Base-by-base conservation (phyloP, 2,329 filamentous ascomycete species). In the Chaetomiaceae sp. region DNA sequence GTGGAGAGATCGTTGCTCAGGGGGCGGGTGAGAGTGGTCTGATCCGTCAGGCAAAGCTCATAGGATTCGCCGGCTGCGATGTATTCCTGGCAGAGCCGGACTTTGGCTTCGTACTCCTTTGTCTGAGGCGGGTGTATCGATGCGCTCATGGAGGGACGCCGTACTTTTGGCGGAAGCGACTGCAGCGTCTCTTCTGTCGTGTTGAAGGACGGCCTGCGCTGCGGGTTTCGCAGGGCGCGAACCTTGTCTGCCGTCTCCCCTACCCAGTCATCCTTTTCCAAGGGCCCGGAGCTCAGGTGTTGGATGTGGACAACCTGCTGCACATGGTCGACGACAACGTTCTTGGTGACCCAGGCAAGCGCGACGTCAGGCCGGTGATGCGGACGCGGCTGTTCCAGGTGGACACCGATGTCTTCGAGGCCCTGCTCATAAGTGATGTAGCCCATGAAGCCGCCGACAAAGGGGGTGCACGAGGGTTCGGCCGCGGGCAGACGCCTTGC, bases 361-460 rank as follows among this genome's bases (percentile, higher is more conserved):
- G 82, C 87, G 19, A 92, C 71, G 64, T 95, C 89, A 0, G 88
- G 84, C 10, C 79, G 72, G 33, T 67, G 60, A 49, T 76, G 69
- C 2, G 63, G 62, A 10, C 65, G 60, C 3, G 62, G 57, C n/a
- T 60, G 57, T 2, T 67, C 57, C 9, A 68, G 47, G 1, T 56
- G 17, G 19, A 86, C 71, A 44, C 72, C 67, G 48, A 83, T 82
- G 16, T 76, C 81, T 57, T 76, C 72, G 1, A 95, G 71, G 0
- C 89, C 88, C 64, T 90, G 81, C 66, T 96, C 90, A 54, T 96
- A 95, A 0, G 87, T 89, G 44, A 89, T 78, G 61, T 86, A 95
- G 0, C 90, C 90, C 69, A 95, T 81, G 53, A 95, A 83, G 0
- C 90, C 90, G 45, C 89, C 90, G 68, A 87, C 82, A 64, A 95